Conservation (phyloP, 2,329 filamentous ascomycete species). For the Cercospora sp. region DNA sequence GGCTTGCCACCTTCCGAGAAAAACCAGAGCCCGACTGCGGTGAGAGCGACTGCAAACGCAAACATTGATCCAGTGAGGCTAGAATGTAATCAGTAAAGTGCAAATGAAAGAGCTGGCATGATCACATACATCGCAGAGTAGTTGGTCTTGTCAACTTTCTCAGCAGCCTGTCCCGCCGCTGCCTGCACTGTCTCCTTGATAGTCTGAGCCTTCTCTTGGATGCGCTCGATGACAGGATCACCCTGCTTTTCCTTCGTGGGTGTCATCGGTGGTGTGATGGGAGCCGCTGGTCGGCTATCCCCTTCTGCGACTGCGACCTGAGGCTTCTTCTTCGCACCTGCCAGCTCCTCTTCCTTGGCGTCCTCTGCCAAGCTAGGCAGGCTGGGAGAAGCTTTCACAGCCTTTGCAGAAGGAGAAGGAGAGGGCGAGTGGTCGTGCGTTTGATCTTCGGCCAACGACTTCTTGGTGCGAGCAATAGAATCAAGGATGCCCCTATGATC, state of each 20-base stretch:
- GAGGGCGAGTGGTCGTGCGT: constrained; percentile 15
- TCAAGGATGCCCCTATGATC: constrained; percentile 39
- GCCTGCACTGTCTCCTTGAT: constrained; percentile 25
- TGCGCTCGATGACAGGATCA: constrained; percentile 3
- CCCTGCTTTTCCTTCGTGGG: constrained; percentile 31
- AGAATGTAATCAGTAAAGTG: background rate
- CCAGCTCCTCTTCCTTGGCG: constrained; percentile 26
- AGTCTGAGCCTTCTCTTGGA: constrained; percentile 19
- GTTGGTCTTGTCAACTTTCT: constrained; percentile 7
- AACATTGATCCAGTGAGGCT: constrained; percentile 21
- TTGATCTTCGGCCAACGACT: constrained; percentile 31
- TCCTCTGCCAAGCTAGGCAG: constrained; percentile 36
- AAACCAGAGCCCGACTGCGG: constrained; percentile 19
- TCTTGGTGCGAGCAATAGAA: constrained; percentile 35
- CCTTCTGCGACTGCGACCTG: constrained; percentile 16
- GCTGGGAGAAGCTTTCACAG: constrained; percentile 24
- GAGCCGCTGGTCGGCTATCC: constrained; percentile 28
- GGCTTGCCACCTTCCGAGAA: constrained; percentile 14
- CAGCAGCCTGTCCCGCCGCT: constrained; percentile 3
- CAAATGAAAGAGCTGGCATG: background rate
- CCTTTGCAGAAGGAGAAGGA: constrained; percentile 18
- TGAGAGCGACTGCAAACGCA: constrained; percentile 20
- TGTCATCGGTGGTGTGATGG: constrained; percentile 40
- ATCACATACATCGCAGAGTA: constrained; percentile 13
- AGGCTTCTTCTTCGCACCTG: constrained; percentile 18